Percentiles rank a stretch among this genome's conserved stretches.
These are phyloP conservation scores for Glycine latifolia DNA, from an alignment of 306 rosid genomes.

Conservation along the genomic window DNA sequence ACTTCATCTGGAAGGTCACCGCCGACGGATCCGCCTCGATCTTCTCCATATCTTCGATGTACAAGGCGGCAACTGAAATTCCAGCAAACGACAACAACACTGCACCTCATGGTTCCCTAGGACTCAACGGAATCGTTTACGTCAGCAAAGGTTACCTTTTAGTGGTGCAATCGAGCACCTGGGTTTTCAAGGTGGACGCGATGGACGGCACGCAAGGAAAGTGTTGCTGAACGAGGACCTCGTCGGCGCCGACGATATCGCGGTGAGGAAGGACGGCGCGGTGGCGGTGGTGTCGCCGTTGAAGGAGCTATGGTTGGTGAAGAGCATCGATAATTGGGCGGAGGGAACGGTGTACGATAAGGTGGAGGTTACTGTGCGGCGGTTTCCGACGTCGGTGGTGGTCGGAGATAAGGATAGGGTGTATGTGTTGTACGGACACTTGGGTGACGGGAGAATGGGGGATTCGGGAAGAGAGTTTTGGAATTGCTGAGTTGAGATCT, in stretches of 20 bases:
- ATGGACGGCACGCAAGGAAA: slow-evolving; percentile 65
- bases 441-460: slow-evolving; percentile 57
- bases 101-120: slow-evolving; percentile 41
- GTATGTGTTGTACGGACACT: slow-evolving; percentile 79
- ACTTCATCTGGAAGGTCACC: slow-evolving; percentile 82
- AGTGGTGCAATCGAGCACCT: slow-evolving; percentile 80
- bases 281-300: slow-evolving; percentile 63
- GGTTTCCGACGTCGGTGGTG: slow-evolving; percentile 67
- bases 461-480: slow-evolving; percentile 55
- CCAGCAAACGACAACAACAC: slow-evolving; percentile 9
- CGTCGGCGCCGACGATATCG: slow-evolving; percentile 64
- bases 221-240: slow-evolving; percentile 64
- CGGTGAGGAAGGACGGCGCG: slow-evolving; percentile 58
- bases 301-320: slow-evolving; percentile 66
- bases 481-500: slow-evolving; percentile 71
- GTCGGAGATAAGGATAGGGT: slow-evolving; percentile 62
- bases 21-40: slow-evolving; percentile 58
- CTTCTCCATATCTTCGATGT: slow-evolving; percentile 63
- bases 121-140: slow-evolving; percentile 80
- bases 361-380: slow-evolving; percentile 53
- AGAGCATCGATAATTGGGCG: slow-evolving; percentile 78
- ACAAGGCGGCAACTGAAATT: slow-evolving; percentile 19
- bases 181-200: slow-evolving; percentile 79
- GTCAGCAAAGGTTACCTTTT: slow-evolving; percentile 79
- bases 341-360: slow-evolving; percentile 66